A percentile compares a stretch with the other conserved stretches of the same genome.
phyloP scores from a whole-genome alignment of 495 filamentous ascomycete species.

The Chaetomium tenue region DNA sequence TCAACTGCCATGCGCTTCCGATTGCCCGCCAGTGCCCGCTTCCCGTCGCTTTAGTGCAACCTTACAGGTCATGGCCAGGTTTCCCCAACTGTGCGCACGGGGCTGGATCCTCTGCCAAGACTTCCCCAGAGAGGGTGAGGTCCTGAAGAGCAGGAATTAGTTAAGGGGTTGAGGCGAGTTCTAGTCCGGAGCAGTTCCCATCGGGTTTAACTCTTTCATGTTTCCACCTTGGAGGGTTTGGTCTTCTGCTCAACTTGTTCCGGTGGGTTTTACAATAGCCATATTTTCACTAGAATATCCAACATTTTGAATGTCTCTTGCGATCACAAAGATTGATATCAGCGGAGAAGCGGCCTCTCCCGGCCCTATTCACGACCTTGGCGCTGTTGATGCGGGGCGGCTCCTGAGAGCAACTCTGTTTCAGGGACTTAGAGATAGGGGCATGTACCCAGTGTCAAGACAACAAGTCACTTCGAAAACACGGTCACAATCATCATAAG shows the following conservation, averaged over 20 bases:
- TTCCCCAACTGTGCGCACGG: slow-evolving; percentile 5
- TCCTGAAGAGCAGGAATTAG: background rate
- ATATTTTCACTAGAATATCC: background rate
- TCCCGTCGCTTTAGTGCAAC: background rate
- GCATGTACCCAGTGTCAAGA: too few species aligned
- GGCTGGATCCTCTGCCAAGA: slow-evolving; percentile 3
- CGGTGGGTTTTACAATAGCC: background rate
- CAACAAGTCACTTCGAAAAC: too few species aligned
- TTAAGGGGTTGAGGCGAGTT: background rate
- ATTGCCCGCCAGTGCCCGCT: slow-evolving; percentile 4
- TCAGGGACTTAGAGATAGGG: background rate
- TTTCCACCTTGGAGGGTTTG: too few species aligned
- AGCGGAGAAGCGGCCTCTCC: background rate
- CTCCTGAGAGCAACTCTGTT: background rate
- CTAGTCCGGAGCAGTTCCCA: background rate
- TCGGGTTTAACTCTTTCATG: background rate
- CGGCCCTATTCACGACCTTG: background rate
- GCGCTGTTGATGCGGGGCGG: background rate
- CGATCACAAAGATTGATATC: too few species aligned
- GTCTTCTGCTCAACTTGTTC: too few species aligned
- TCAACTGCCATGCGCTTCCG: slow-evolving; percentile 8
- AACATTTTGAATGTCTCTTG: too few species aligned
- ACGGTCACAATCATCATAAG: too few species aligned
- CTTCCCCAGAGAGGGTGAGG: background rate
- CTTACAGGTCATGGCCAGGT: slow-evolving; percentile 3